Evolutionary conservation across 2,329 filamentous ascomycete species (phyloP).

Genomic region (Colletotrichum eleusines): DNA sequence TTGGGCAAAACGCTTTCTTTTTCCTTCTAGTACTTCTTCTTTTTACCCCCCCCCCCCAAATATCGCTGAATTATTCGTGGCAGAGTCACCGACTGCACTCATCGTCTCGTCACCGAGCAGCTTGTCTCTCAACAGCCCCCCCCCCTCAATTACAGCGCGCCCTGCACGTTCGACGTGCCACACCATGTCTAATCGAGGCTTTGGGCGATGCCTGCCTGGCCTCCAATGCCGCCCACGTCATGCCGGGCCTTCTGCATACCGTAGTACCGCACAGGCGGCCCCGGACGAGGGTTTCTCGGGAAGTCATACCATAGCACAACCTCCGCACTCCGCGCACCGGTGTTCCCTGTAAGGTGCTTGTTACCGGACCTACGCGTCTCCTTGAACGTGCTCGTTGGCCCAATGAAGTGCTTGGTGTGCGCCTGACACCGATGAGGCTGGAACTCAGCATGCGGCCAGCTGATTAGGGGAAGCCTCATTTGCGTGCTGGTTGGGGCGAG

Average conservation of each 20-base stretch:
- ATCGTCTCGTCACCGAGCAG: conserved; percentile 8
- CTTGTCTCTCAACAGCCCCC: not conserved
- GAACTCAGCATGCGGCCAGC: not conserved
- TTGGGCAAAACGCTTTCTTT: conserved; percentile 11
- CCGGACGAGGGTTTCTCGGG: conserved; percentile 1
- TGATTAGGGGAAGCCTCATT: not conserved
- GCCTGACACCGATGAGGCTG: not conserved
- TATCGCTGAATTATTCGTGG: not conserved
- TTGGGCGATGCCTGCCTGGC: not conserved
- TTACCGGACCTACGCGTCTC: not conserved
- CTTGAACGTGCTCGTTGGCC: not conserved
- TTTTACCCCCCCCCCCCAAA: too few species aligned
- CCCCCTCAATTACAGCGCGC: too few species aligned
- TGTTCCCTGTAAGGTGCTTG: not conserved
- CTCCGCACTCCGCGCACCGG: not conserved
- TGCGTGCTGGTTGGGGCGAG: not conserved
- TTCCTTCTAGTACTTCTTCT: too few species aligned
- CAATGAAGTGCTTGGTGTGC: not conserved
- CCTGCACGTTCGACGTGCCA: not conserved
- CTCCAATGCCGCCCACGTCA: not conserved
- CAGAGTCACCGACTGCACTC: conserved; percentile 9
- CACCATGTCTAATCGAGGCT: not conserved
- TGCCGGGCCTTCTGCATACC: not conserved
- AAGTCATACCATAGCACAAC: not conserved
- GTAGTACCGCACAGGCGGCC: not conserved